Percentiles rank a stretch among this genome's conserved stretches.
Evolutionary conservation across 768 basidiomycete genomes (phyloP).

Genomic region (Exidia glandulosa): DNA sequence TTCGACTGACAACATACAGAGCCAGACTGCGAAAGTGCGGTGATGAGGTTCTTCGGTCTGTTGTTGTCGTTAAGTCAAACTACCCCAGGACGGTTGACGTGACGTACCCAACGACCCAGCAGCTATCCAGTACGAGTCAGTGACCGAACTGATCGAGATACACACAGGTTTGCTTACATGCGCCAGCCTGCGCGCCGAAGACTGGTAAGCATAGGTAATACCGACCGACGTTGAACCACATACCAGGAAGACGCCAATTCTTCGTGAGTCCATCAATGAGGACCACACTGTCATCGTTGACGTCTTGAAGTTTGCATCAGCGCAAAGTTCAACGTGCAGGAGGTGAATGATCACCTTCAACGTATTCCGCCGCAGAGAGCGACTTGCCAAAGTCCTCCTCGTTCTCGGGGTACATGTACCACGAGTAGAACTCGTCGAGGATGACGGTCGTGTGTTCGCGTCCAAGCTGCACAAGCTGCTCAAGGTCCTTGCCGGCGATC

Average conservation of each 20-base stretch:
- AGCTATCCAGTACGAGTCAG: neutral
- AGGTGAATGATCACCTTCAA: slow-evolving; percentile 32
- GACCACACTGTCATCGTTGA: slow-evolving; percentile 73
- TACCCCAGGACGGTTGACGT: too few relatives aligned
- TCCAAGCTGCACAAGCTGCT: slow-evolving; percentile 62
- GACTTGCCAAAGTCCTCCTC: slow-evolving; percentile 65
- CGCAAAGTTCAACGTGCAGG: neutral
- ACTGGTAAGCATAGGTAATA: too few relatives aligned
- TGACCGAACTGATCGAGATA: neutral
- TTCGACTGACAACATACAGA: neutral
- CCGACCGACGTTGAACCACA: too few relatives aligned
- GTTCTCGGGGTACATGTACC: slow-evolving; percentile 85
- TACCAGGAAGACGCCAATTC: slow-evolving; percentile 92
- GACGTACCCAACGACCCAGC: slow-evolving; percentile 71
- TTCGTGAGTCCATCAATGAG: slow-evolving; percentile 92
- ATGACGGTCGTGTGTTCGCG: slow-evolving; percentile 75
- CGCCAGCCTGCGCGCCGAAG: too few relatives aligned
- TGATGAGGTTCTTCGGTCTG: slow-evolving; percentile 81
- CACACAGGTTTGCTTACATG: slow-evolving; percentile 19
- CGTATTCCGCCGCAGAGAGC: slow-evolving; percentile 69
- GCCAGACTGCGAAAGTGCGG: slow-evolving; percentile 84
- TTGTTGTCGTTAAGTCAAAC: too few relatives aligned
- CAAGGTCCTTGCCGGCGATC: slow-evolving; percentile 65
- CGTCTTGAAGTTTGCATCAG: slow-evolving; percentile 36
- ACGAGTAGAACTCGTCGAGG: slow-evolving; percentile 63